Percentiles rank a stretch among this genome's conserved stretches.
Conservation (phyloP, 179 eudicot genomes). For the Vitellaria paradoxa region DNA sequence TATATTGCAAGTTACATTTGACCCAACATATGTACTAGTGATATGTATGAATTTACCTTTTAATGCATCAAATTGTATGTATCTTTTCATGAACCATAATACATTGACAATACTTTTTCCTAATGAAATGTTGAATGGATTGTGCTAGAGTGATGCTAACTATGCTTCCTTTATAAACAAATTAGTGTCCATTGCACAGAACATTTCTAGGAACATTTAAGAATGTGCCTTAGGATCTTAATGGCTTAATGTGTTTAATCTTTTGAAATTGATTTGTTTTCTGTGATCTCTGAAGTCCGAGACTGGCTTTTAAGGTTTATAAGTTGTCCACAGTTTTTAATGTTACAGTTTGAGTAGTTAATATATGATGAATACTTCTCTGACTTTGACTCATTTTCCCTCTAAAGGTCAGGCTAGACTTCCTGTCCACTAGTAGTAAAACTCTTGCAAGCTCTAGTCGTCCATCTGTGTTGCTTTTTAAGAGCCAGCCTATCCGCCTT, state of each 20-base stretch:
- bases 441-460: conserved; percentile 61
- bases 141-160: neutral
- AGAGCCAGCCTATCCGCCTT: conserved; percentile 66
- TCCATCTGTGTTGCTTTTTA: conserved; percentile 74
- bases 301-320: conserved; percentile 7
- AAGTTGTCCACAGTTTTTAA: neutral
- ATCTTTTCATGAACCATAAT: too few relatives aligned
- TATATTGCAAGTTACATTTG: too few relatives aligned
- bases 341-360: neutral
- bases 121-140: neutral
- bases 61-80: too few relatives aligned
- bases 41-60: too few relatives aligned
- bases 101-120: neutral
- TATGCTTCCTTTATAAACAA: neutral
- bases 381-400: conserved; percentile 1
- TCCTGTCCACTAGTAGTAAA: conserved; percentile 54
- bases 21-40: too few relatives aligned
- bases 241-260: neutral
- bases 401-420: conserved; percentile 59
- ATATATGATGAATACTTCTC: neutral
- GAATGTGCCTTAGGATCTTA: neutral
- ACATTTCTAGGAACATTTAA: neutral
- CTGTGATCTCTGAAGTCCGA: conserved; percentile 23
- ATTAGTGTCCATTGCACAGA: neutral
- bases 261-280: too few relatives aligned